These are phyloP conservation scores for Centaurea solstitialis DNA, from an alignment of 129 eudicot species.

Conservation along the genomic window DNA sequence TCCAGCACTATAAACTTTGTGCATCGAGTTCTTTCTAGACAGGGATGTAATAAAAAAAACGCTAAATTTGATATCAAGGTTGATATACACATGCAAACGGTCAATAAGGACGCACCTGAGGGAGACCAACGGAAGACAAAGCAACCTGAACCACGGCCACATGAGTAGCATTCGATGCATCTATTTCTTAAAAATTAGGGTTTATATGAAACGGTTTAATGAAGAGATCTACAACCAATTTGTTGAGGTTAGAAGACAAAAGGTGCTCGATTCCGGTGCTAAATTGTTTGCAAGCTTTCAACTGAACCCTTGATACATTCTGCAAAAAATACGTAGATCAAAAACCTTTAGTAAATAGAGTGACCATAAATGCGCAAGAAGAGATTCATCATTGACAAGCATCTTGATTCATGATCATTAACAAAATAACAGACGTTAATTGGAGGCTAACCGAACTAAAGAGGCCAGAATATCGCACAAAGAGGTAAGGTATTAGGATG, in stretches of 20 bases:
- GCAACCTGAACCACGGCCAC: neutral
- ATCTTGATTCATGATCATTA: neutral
- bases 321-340: slow-evolving; percentile 10
- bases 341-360: neutral
- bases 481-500: neutral
- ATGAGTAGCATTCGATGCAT: slow-evolving; percentile 5
- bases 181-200: slow-evolving; percentile 21
- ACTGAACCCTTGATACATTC: slow-evolving; percentile 25
- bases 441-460: neutral
- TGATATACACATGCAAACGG: neutral
- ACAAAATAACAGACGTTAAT: neutral
- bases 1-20: neutral
- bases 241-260: slow-evolving; percentile 22
- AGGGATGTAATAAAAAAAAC: neutral
- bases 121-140: neutral
- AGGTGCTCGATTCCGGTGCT: slow-evolving; percentile 5
- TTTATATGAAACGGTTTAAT: slow-evolving; percentile 24
- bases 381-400: neutral
- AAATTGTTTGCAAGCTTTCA: slow-evolving; percentile 21
- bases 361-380: neutral
- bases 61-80: neutral
- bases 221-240: slow-evolving; percentile 26
- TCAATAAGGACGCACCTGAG: slow-evolving; percentile 3
- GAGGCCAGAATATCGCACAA: neutral
- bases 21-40: neutral